A percentile compares a stretch with the other conserved stretches of the same genome.
phyloP scores from a whole-genome alignment of 2,329 filamentous ascomycete genomes.

The Davidsoniella neocaledoniae region DNA sequence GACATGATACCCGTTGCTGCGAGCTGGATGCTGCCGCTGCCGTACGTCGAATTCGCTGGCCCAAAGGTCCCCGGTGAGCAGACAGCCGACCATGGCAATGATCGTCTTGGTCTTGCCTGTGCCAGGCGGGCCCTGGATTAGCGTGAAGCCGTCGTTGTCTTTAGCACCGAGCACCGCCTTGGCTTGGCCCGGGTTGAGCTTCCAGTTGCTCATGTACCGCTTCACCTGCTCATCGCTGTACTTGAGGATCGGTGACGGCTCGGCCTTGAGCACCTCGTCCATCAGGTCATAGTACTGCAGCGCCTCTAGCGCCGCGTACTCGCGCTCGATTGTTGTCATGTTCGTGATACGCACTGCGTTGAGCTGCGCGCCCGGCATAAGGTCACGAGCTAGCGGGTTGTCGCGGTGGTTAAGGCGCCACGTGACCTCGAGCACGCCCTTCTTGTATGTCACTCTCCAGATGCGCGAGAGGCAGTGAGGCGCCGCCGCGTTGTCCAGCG shows the following conservation, averaged over 20 bases:
- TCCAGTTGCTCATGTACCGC: slow-evolving; percentile 57
- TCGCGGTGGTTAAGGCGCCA: slow-evolving; percentile 61
- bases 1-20: not conserved
- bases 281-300: slow-evolving; percentile 92
- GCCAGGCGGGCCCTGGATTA: slow-evolving; percentile 89
- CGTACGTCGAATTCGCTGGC: not conserved
- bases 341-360: slow-evolving; percentile 74
- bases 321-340: slow-evolving; percentile 85
- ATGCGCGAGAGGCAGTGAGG: slow-evolving; percentile 79
- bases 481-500: slow-evolving; percentile 46
- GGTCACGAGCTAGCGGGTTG: slow-evolving; percentile 41
- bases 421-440: slow-evolving; percentile 64
- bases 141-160: slow-evolving; percentile 91
- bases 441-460: slow-evolving; percentile 64
- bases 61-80: slow-evolving; percentile 45
- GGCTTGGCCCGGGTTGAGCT: slow-evolving; percentile 75
- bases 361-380: slow-evolving; percentile 54
- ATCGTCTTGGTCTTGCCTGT: slow-evolving; percentile 99
- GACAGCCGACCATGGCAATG: slow-evolving; percentile 79
- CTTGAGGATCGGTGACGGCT: slow-evolving; percentile 72
- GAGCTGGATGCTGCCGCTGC: not conserved
- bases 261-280: slow-evolving; percentile 76
- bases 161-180: slow-evolving; percentile 81
- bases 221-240: slow-evolving; percentile 61
- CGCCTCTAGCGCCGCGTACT: slow-evolving; percentile 81